Evolutionary conservation across 2,329 filamentous ascomycete species (phyloP), one percentile per base, ranked within the genome.

Genomic region (Claviceps cyperi): DNA sequence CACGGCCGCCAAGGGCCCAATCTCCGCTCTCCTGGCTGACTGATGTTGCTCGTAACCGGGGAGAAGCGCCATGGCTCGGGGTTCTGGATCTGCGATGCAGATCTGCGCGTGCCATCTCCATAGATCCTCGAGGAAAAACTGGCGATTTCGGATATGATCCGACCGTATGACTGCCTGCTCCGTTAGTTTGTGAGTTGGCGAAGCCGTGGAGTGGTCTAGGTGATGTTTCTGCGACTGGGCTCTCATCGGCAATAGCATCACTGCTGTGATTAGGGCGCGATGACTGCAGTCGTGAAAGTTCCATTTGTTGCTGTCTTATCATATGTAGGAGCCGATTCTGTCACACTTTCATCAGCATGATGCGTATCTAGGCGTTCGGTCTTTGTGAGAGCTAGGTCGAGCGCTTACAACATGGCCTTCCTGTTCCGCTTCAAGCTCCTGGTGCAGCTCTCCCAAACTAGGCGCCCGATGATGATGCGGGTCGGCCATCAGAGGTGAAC

Each of bases 361-460:
- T 43, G 9, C 24, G 35, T 59, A 60, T 56, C 28, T 9, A 3
- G n/a, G 17, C n/a, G n/a, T 14, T 13, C n/a, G 19, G 13, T 4
- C 6, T 17, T 41, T 11, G 9, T 11, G 9, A 11, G 41, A 41
- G 36, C 17, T 47, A n/a, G 24, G 15, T 13, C 41, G 32, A 38
- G 6, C 19, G 66, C 77, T 47, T 69, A 83, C 80, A 55, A 89
- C 84, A 66, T 88, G 84, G 22, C 80, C 82, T 60, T 89, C 84
- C 62, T 88, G 84, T 66, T 89, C 84, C 49, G 81, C 83, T 64
- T 89, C 84, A 1, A 89, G 72, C 65, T 88, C 83, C 61, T 89
- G 84, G 57, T 89, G 84, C 41, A 89, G 76, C 64, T 88, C 84
- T 17, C 84, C 84, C 54, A 89, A 65, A 61, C 84, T 88, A 2